Evolutionary conservation across 805 yeast genomes (phyloP).

Genomic region (Candida ortonii): DNA sequence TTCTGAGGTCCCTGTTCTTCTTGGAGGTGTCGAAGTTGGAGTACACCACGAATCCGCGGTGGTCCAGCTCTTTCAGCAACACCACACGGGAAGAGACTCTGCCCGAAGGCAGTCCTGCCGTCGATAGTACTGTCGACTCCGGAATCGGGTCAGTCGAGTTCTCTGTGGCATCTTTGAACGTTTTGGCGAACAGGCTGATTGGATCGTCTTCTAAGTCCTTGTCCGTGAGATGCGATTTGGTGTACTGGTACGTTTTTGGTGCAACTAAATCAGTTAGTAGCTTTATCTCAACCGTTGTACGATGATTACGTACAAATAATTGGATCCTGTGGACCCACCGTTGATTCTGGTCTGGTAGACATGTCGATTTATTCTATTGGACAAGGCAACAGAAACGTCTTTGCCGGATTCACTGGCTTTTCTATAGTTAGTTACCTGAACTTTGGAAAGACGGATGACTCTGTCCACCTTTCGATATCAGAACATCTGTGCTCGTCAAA

Average conservation of each 20-base stretch:
- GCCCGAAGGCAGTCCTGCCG: conserved; percentile 88
- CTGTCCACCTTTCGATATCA: too few species aligned
- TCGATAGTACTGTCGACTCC: conserved; percentile 83
- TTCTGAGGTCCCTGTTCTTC: conserved; percentile 65
- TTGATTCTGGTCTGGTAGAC: too few species aligned
- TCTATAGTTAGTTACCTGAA: too few species aligned
- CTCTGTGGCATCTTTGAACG: conserved; percentile 78
- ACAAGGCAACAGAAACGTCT: too few species aligned
- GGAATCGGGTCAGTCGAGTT: conserved; percentile 59
- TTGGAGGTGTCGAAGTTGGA: conserved; percentile 91
- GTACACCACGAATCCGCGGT: conserved; percentile 78
- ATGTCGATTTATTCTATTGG: too few species aligned
- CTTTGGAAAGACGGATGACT: too few species aligned
- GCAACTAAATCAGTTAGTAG: conserved; percentile 46
- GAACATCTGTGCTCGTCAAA: too few species aligned
- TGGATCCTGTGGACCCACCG: conserved; percentile 25
- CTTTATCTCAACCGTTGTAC: too few species aligned
- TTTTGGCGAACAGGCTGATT: conserved; percentile 69
- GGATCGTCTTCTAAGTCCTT: conserved; percentile 58
- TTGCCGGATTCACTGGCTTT: too few species aligned
- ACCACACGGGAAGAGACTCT: conserved; percentile 82
- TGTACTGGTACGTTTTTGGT: conserved; percentile 86
- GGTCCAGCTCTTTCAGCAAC: conserved; percentile 84
- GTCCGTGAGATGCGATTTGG: conserved; percentile 58
- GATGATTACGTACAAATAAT: conserved; percentile 26